Conservation (phyloP, 805 yeast species). For the Candida ipomoeae region DNA sequence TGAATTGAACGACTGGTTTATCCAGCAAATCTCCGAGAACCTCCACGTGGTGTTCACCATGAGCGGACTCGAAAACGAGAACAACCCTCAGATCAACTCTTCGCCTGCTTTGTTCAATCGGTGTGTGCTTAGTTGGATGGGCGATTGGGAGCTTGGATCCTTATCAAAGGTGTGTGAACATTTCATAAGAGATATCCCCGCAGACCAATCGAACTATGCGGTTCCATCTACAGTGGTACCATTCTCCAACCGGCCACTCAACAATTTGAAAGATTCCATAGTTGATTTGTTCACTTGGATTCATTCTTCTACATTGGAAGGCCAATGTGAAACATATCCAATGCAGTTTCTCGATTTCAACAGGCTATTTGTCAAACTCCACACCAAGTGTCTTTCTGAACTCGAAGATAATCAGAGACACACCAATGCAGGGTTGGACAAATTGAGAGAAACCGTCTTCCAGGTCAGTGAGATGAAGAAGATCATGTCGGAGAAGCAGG, state of each 20-base stretch:
- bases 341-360: conserved; percentile 53
- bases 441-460: conserved; percentile 69
- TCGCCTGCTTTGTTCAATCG: conserved; percentile 90
- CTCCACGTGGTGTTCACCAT: conserved; percentile 82
- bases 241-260: conserved; percentile 10
- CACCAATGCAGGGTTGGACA: conserved; percentile 67
- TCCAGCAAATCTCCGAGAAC: conserved; percentile 58
- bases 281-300: conserved; percentile 44
- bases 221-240: conserved; percentile 26
- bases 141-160: conserved; percentile 63
- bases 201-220: conserved; percentile 44
- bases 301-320: conserved; percentile 32
- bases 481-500: conserved; percentile 51
- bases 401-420: conserved; percentile 69
- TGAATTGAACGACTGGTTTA: conserved; percentile 75
- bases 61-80: conserved; percentile 36
- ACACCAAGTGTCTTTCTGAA: conserved; percentile 38
- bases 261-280: conserved; percentile 42
- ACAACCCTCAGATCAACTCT: conserved; percentile 49
- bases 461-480: conserved; percentile 60
- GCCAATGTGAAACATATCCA: conserved; percentile 38
- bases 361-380: conserved; percentile 41
- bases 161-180: conserved; percentile 47
- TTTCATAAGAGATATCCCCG: conserved; percentile 44
- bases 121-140: conserved; percentile 87